Evolutionary conservation across 805 yeast genomes (phyloP), one percentile per base, ranked within the genome.

Genomic region (Candida parachauliodes): DNA sequence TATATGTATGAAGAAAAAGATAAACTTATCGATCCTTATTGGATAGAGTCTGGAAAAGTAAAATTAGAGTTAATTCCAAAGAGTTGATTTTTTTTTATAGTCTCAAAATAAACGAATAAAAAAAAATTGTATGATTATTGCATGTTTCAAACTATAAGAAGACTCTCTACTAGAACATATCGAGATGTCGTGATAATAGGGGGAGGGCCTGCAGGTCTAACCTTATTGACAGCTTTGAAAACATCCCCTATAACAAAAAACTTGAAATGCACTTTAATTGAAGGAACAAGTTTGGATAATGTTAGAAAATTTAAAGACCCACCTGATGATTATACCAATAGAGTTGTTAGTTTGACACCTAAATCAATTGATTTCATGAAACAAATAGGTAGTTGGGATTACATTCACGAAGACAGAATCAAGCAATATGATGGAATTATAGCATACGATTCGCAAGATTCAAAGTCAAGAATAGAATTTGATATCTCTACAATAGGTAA

Each of bases 121-220:
- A 21, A 15, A 27, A 27, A 27, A 27, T 27, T 27, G 30, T 5
- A 27, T 11, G 12, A 32, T 16, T 15, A 12, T 20, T 11, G 11
- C 10, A 32, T 32, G 35, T 32, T 32, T 23, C 35, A 14, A 14
- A 23, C 17, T 9, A 18, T 32, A 4, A 32, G 26, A 17, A 16
- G 28, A 18, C 15, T 14, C 10, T 32, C 35, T 4, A 26, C 20
- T 11, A 22, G 8, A 2, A 35, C 36, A 9, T 41, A 49, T n/a
- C 68, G 59, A 20, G 97, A 91, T 59, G 76, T 93, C 15, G 81
- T 87, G 6, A 84, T 93, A 37, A 84, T 93, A 25, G 98, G 98
- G 25, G 98, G 95, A 6, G 98, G 98, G 0, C 96, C 98, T 1
- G 98, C 98, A 1, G 98, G 98, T 0, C 64, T 93, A 40, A 82